These are phyloP conservation scores for Chloris gayana DNA, from an alignment of 176 grass and related monocot species.

Conservation along the genomic window DNA sequence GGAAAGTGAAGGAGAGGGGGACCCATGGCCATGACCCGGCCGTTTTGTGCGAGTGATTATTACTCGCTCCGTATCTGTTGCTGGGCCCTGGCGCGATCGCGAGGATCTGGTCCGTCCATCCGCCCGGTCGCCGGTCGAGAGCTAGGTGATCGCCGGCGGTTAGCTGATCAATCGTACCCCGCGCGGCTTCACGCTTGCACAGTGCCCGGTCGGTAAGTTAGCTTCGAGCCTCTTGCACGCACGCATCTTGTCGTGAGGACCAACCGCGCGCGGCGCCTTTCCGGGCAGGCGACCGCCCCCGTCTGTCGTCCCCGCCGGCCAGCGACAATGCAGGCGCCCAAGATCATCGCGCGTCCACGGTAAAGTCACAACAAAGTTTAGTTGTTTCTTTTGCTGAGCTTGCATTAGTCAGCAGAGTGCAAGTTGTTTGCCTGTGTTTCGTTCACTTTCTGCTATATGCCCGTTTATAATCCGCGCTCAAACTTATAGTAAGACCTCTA, in stretches of 20 bases:
- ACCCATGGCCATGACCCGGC: too few species aligned
- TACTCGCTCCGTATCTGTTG: not conserved
- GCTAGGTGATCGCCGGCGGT: not conserved
- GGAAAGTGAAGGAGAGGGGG: not conserved
- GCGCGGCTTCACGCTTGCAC: not conserved
- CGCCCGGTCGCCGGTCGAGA: too few species aligned
- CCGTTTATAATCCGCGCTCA: too few species aligned
- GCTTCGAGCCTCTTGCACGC: not conserved
- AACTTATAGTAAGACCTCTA: too few species aligned
- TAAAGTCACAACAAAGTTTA: too few species aligned
- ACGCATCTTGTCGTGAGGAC: not conserved
- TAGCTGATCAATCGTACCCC: slow-evolving; percentile 22
- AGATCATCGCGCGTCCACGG: too few species aligned
- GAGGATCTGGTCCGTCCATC: not conserved
- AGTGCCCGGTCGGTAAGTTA: not conserved
- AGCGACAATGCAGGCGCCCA: not conserved
- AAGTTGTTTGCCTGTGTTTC: too few species aligned
- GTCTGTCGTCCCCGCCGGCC: not conserved
- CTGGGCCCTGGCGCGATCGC: not conserved
- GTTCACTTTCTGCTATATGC: too few species aligned
- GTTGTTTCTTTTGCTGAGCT: too few species aligned
- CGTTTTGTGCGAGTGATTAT: not conserved
- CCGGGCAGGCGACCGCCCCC: not conserved
- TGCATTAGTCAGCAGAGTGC: not conserved
- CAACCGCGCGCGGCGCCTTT: slow-evolving; percentile 19